Conservation (phyloP, 441 rosid species). For the Arabidopsis hybrid region DNA sequence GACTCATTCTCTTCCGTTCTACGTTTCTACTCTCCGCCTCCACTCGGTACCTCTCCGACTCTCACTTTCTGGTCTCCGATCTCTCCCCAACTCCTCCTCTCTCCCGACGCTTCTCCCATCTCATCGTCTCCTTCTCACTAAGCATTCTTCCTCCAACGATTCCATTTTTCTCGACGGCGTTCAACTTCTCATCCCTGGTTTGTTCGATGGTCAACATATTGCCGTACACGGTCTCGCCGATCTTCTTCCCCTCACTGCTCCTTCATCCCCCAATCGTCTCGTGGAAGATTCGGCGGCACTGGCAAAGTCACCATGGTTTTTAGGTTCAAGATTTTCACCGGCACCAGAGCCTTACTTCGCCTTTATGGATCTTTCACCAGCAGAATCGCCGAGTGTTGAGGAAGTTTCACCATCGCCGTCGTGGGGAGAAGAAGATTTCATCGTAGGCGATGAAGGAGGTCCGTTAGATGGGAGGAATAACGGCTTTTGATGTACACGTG, state of each 20-base stretch:
- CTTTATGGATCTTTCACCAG: slow-evolving; percentile 20
- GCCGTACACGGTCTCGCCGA: slow-evolving; percentile 54
- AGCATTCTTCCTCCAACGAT: slow-evolving; percentile 23
- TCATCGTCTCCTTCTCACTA: slow-evolving; percentile 44
- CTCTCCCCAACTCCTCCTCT: slow-evolving; percentile 43
- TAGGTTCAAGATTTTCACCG: slow-evolving; percentile 31
- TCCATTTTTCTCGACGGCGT: slow-evolving; percentile 43
- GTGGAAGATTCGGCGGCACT: slow-evolving; percentile 30
- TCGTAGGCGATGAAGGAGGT: slow-evolving; percentile 38
- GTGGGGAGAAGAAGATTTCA: slow-evolving; percentile 34
- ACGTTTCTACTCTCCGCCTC: slow-evolving; percentile 55
- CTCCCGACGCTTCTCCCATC: slow-evolving; percentile 54
- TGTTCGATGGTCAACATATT: slow-evolving; percentile 48
- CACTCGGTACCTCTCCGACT: slow-evolving; percentile 51
- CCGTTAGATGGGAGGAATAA: slow-evolving; percentile 36
- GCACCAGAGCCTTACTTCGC: slow-evolving; percentile 36
- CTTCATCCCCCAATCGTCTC: slow-evolving; percentile 22
- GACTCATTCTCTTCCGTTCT: slow-evolving; percentile 50
- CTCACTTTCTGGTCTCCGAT: slow-evolving; percentile 47
- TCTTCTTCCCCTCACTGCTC: slow-evolving; percentile 31
- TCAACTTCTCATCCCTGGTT: slow-evolving; percentile 43
- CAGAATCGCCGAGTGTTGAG: slow-evolving; percentile 33
- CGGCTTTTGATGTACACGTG: slow-evolving; percentile 38
- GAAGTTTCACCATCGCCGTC: slow-evolving; percentile 41
- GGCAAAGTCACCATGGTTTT: slow-evolving; percentile 25